These are phyloP conservation scores for Elongisporangium anandrum DNA, from an alignment of 352 stramenopile genomes.

Conservation along the genomic window DNA sequence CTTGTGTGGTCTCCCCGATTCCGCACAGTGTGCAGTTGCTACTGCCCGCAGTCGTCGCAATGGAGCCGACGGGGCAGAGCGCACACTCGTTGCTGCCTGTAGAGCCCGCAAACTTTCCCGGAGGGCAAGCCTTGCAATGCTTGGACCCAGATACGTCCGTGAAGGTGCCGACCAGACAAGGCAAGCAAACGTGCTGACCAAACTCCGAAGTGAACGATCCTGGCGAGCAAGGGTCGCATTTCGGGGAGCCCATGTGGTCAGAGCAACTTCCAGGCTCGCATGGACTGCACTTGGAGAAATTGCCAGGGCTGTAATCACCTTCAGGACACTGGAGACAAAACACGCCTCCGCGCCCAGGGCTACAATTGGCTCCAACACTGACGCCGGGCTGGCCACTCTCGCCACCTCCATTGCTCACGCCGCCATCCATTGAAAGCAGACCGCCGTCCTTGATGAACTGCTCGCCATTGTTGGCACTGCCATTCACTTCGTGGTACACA, in stretches of 20 bases:
- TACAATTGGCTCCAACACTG: constrained; percentile 49
- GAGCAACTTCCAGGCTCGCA: constrained; percentile 70
- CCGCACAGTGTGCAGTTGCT: constrained; percentile 68
- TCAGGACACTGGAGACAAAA: constrained; percentile 60
- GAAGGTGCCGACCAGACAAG: constrained; percentile 61
- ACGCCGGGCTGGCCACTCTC: constrained; percentile 55
- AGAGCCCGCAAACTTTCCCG: constrained; percentile 42
- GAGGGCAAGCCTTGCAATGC: constrained; percentile 49
- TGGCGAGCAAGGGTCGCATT: constrained; percentile 42
- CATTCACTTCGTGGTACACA: constrained; percentile 27
- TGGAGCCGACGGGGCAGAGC: constrained; percentile 55
- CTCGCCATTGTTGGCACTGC: constrained; percentile 29
- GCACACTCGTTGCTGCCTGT: constrained; percentile 43
- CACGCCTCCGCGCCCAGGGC: constrained; percentile 54
- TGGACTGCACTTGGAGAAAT: constrained; percentile 54
- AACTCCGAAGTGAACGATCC: constrained; percentile 72
- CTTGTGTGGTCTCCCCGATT: constrained; percentile 64
- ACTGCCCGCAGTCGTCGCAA: constrained; percentile 40
- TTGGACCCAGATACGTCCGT: constrained; percentile 35
- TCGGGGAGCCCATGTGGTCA: constrained; percentile 30
- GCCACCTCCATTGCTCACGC: constrained; percentile 40
- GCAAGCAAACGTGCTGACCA: constrained; percentile 52
- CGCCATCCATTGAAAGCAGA: constrained; percentile 33
- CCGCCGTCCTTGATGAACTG: constrained; percentile 60
- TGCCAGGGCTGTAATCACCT: constrained; percentile 58